phyloP scores from a whole-genome alignment of 441 rosid genomes.

The Flueggea neowawraea region DNA sequence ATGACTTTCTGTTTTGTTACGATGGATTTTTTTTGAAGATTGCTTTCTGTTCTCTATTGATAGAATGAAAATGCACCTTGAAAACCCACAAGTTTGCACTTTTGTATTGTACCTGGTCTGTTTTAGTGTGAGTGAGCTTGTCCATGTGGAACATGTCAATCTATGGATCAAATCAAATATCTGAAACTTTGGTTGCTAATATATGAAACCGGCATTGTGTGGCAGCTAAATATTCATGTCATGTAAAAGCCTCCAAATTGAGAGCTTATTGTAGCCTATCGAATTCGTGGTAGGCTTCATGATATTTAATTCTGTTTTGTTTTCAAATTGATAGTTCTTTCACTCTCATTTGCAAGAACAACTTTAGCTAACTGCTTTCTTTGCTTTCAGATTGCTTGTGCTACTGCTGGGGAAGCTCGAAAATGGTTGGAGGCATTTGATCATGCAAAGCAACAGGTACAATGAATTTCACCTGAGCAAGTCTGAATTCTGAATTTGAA shows the following conservation, averaged over 20 bases:
- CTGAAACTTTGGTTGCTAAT: not conserved
- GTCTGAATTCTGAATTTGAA: too few relatives aligned
- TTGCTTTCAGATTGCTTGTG: slow-evolving; percentile 82
- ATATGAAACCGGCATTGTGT: too few relatives aligned
- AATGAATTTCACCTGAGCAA: slow-evolving; percentile 9
- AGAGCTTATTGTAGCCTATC: not conserved
- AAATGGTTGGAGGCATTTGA: slow-evolving; percentile 99
- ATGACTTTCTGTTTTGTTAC: too few relatives aligned
- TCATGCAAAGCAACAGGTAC: slow-evolving; percentile 92
- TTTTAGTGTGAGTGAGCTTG: too few relatives aligned
- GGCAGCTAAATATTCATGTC: too few relatives aligned
- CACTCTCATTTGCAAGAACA: slow-evolving; percentile 5
- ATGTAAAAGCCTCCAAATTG: not conserved
- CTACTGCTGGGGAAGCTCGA: slow-evolving; percentile 81
- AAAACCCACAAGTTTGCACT: too few relatives aligned
- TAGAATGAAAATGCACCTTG: too few relatives aligned
- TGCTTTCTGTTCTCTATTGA: too few relatives aligned
- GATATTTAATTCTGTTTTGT: slow-evolving; percentile 6
- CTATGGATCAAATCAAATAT: not conserved
- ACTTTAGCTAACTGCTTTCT: slow-evolving; percentile 13
- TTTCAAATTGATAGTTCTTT: slow-evolving; percentile 5
- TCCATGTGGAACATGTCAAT: too few relatives aligned
- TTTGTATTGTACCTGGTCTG: too few relatives aligned
- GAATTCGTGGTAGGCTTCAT: not conserved
- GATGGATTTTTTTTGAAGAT: too few relatives aligned